Percentiles rank a stretch among this genome's conserved stretches.
Evolutionary conservation across 257 asterid genomes (phyloP).

Genomic region (Jacaranda copaia): DNA sequence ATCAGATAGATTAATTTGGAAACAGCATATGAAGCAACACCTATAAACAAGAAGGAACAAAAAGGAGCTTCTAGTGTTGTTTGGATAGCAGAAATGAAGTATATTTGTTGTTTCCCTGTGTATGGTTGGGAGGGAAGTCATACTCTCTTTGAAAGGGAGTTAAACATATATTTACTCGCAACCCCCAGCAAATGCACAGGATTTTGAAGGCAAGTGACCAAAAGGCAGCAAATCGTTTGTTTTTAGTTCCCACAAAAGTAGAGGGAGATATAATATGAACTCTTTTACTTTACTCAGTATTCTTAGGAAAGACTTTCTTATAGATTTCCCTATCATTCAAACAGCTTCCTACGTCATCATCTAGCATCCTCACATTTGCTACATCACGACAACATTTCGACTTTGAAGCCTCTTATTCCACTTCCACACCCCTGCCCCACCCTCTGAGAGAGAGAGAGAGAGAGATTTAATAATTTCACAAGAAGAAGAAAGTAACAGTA

Average conservation of each 20-base stretch:
- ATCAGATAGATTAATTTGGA: conserved; percentile 20
- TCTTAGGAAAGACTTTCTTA: background rate
- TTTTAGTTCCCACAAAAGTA: conserved; percentile 16
- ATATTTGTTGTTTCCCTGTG: background rate
- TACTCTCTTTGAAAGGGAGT: no score
- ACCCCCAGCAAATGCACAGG: background rate
- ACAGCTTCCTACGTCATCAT: conserved; percentile 17
- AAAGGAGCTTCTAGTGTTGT: conserved; percentile 12
- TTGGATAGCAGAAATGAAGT: conserved; percentile 18
- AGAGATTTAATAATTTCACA: background rate
- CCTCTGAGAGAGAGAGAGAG: background rate
- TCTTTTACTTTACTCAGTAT: conserved; percentile 1
- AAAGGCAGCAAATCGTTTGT: conserved; percentile 11
- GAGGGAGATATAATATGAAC: background rate
- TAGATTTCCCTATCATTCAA: conserved; percentile 9
- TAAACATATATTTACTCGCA: no score
- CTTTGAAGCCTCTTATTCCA: conserved; percentile 21
- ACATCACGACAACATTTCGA: conserved; percentile 1
- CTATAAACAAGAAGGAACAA: conserved; percentile 5
- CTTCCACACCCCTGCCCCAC: background rate
- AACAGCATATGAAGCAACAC: conserved; percentile 28
- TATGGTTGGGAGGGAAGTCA: background rate
- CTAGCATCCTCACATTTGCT: conserved; percentile 23
- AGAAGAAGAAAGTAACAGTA: conserved; percentile 22
- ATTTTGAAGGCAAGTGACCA: conserved; percentile 4